Evolutionary conservation across 331 rosid genomes (phyloP).

Genomic region (Phaseolus coccineus): DNA sequence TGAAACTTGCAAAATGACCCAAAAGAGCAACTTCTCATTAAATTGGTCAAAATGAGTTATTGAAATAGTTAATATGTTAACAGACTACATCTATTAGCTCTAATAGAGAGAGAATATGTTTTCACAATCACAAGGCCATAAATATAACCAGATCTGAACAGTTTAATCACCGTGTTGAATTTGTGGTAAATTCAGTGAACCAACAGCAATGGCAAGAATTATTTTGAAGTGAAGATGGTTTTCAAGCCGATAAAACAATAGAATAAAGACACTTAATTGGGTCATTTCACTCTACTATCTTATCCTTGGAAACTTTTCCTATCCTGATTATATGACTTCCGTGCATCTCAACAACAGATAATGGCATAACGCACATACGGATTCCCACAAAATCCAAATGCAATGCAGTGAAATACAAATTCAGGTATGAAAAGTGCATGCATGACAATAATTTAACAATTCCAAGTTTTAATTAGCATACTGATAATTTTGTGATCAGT

Average conservation of each 20-base stretch:
- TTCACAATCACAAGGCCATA: background rate
- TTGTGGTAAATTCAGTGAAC: slow-evolving; percentile 29
- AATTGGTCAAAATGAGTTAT: slow-evolving; percentile 29
- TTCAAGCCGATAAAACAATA: slow-evolving; percentile 1
- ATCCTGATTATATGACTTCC: background rate
- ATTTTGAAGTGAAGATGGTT: slow-evolving; percentile 9
- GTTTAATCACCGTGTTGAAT: slow-evolving; percentile 14
- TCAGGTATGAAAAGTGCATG: background rate
- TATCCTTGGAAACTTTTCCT: slow-evolving; percentile 17
- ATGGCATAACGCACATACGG: background rate
- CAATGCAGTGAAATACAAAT: background rate
- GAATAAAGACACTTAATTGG: background rate
- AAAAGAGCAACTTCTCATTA: slow-evolving; percentile 22
- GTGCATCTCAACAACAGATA: slow-evolving; percentile 12
- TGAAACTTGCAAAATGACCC: slow-evolving; percentile 16
- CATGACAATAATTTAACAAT: background rate
- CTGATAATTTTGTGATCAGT: background rate
- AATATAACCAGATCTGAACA: slow-evolving; percentile 15
- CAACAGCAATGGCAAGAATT: slow-evolving; percentile 19
- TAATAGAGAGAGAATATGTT: background rate
- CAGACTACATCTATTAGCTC: background rate
- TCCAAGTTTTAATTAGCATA: slow-evolving; percentile 9
- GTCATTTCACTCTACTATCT: background rate
- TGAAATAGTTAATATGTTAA: slow-evolving; percentile 19
- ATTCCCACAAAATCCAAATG: slow-evolving; percentile 9